Percentiles rank a stretch among this genome's conserved stretches.
phyloP scores from a whole-genome alignment of 768 basidiomycete genomes.

The Rickenella mellea region DNA sequence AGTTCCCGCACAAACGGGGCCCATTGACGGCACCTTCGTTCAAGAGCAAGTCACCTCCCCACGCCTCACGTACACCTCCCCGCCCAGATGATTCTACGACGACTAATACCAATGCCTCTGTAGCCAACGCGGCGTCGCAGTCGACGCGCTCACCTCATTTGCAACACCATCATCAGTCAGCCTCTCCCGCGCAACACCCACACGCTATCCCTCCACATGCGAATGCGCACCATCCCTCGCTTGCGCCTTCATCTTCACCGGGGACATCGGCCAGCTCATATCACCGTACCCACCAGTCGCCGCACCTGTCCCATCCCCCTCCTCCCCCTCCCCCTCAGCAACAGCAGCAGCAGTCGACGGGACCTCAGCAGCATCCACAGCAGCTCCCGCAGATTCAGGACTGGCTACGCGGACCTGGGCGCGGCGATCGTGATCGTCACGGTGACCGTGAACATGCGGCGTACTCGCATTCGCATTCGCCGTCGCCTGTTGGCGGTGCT shows the following conservation, averaged over 20 bases:
- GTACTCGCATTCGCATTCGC: no score
- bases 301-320: not conserved
- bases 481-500: no score
- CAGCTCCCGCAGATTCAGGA: constrained; percentile 1
- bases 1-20: constrained; percentile 73
- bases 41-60: constrained; percentile 39
- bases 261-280: not conserved
- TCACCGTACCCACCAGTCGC: not conserved
- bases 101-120: no score
- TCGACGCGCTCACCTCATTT: not conserved
- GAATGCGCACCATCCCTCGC: not conserved
- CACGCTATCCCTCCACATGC: not conserved
- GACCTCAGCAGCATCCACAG: not conserved
- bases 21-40: constrained; percentile 45
- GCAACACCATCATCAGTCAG: not conserved
- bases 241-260: not conserved
- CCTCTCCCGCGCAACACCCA: not conserved
- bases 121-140: not conserved
- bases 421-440: no score
- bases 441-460: no score
- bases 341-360: not conserved
- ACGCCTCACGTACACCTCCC: not conserved
- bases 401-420: not conserved
- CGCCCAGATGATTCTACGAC: no score
- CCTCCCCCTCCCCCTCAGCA: not conserved